Base-by-base conservation (phyloP, 2,329 filamentous ascomycete species). In the Stagonosporopsis rhizophila region DNA sequence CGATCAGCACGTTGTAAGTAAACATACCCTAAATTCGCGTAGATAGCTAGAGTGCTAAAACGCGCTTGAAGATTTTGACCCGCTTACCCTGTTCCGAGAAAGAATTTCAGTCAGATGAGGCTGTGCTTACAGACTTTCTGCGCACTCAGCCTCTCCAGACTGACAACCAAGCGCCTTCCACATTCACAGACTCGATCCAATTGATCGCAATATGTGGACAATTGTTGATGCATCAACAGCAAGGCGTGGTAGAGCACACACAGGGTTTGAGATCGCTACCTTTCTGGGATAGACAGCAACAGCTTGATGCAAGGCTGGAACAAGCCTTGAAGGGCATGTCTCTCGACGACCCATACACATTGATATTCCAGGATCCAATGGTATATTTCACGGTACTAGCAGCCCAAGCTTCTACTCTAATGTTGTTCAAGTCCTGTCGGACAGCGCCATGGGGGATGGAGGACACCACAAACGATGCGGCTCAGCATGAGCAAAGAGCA, bases 41-140 rank as follows among this genome's bases (percentile, higher is more conserved):
- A 27, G 19, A 14, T 19, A 23, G 6, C 12, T 6, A 15, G 35
- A 42, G 14, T n/a, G 7, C 39, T 44, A 34, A 51, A 12, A 22
- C 14, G 15, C 15, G 6, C 15, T 17, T 6, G 1, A 34, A 51
- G 48, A 51, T 51, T 22, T 20, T 51, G 6, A 51, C 48, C 40
- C 48, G 48, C 6, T 12, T 51, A 9, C 48, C 48, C n/a, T 51
- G 48, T 25, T 17, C 48, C 6, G 48, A 51, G 27, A 51, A 44
- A 25, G 48, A 44, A n/a, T 51, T 51, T n/a, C 48, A 51, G 19
- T 51, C 48, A 28, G 48, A 51, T 11, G 48, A 51, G 28, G 3
- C 30, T 30, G 40, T 44, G 19, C 11, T 38, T 8, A 51, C 20
- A n/a, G 39, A 51, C 3, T 51, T 51, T 22, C 12, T 44, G 17